Conservation (phyloP, 768 basidiomycete genomes). For the Mycena epipterygia region DNA sequence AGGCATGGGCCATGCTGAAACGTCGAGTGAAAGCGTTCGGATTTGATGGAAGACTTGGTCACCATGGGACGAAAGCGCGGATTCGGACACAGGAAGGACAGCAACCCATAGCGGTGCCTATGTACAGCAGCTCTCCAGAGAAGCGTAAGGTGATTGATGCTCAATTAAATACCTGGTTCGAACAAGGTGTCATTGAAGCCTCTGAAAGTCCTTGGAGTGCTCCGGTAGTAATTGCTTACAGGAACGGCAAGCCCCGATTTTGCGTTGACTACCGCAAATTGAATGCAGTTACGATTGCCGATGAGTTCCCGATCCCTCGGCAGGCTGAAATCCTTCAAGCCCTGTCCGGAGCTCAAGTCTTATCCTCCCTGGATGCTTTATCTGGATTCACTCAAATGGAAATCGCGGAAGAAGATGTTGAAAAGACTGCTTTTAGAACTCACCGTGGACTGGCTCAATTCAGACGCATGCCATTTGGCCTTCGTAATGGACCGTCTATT, state of each 20-base stretch:
- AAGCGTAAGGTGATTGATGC: not conserved
- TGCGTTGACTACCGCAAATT: not conserved
- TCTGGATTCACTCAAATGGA: not conserved
- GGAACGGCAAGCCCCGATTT: not conserved
- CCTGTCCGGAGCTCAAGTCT: not conserved
- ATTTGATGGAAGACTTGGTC: not conserved
- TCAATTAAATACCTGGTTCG: not conserved
- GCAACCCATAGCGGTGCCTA: conserved; percentile 14
- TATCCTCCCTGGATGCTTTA: not conserved
- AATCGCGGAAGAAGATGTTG: not conserved
- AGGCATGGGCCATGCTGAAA: not conserved
- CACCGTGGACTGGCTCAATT: not conserved
- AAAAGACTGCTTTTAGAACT: not conserved
- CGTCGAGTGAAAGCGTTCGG: not conserved
- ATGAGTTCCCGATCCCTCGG: conserved; percentile 1
- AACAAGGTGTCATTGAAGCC: not conserved
- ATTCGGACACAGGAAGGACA: not conserved
- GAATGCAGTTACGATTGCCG: not conserved
- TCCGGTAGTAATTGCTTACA: not conserved
- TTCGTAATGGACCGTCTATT: not conserved
- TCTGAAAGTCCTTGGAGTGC: not conserved
- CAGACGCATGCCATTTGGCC: not conserved
- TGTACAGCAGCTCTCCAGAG: not conserved
- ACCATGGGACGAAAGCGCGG: not conserved
- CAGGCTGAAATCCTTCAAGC: not conserved